Conservation (phyloP, 225 moss, liverwort and hornwort genomes). For the Thuidium tamariscinum region DNA sequence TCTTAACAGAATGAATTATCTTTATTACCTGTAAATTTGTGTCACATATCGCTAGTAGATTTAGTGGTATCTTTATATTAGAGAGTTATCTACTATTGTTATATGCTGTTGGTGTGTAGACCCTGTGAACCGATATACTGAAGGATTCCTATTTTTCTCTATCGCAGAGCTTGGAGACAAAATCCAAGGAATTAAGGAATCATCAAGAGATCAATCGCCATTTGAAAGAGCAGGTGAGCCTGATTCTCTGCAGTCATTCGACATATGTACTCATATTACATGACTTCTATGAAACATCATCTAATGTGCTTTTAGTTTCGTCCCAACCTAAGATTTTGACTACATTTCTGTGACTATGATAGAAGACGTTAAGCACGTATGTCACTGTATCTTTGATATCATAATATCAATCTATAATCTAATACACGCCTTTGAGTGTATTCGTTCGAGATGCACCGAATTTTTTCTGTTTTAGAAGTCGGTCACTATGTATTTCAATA, state of each 20-base stretch:
- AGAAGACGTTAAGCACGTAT: neutral
- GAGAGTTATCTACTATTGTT: neutral
- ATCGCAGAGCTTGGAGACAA: slow-evolving; percentile 50
- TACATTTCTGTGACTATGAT: neutral
- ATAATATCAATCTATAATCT: neutral
- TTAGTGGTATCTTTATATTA: neutral
- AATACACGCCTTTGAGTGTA: neutral
- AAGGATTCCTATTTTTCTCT: neutral
- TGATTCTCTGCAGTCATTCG: neutral
- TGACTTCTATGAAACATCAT: neutral
- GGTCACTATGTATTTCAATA: neutral
- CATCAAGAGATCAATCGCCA: slow-evolving; percentile 43
- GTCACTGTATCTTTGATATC: neutral
- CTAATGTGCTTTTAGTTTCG: neutral
- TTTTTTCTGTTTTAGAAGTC: neutral
- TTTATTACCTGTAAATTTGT: neutral
- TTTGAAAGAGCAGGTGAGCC: slow-evolving; percentile 58
- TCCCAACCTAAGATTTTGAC: neutral
- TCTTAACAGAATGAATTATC: neutral
- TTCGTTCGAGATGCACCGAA: neutral
- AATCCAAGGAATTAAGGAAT: slow-evolving; percentile 17
- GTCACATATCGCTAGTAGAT: neutral
- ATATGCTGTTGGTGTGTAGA: neutral
- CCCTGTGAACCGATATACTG: neutral
- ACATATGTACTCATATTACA: neutral